These are phyloP conservation scores for Andrographis paniculata DNA, from an alignment of 305 asterid species.

Conservation along the genomic window DNA sequence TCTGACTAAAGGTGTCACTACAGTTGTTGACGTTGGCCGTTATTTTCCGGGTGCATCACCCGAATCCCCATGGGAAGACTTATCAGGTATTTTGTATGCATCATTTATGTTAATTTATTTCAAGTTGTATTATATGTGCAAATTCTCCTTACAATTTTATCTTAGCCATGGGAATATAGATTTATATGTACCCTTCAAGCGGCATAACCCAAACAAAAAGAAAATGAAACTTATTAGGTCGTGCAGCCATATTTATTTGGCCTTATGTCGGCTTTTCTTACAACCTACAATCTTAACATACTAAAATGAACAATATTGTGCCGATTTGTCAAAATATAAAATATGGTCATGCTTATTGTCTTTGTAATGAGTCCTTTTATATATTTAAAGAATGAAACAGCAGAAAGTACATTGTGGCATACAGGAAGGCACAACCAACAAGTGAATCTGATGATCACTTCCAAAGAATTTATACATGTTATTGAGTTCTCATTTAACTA, in stretches of 20 bases:
- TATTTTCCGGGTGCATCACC: conserved; percentile 73
- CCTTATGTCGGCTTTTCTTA: no score
- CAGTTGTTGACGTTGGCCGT: conserved; percentile 87
- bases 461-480: neutral
- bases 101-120: conserved; percentile 11
- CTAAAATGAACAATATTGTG: no score
- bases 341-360: no score
- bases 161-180: no score
- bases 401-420: neutral
- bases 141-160: no score
- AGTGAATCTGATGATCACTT: neutral
- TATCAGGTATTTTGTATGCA: conserved; percentile 74
- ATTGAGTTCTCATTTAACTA: conserved; percentile 2
- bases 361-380: no score
- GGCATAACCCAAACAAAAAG: no score
- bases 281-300: no score
- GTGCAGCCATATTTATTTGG: no score
- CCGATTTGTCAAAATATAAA: no score
- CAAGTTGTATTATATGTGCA: neutral
- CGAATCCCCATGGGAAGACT: conserved; percentile 85
- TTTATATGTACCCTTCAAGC: no score
- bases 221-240: no score
- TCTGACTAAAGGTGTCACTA: conserved; percentile 78
- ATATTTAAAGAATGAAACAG: neutral
- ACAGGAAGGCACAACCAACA: neutral